Evolutionary conservation across 2,329 filamentous ascomycete species (phyloP), one percentile per base, ranked within the genome.

Genomic region (Aquanectria penicillioides): DNA sequence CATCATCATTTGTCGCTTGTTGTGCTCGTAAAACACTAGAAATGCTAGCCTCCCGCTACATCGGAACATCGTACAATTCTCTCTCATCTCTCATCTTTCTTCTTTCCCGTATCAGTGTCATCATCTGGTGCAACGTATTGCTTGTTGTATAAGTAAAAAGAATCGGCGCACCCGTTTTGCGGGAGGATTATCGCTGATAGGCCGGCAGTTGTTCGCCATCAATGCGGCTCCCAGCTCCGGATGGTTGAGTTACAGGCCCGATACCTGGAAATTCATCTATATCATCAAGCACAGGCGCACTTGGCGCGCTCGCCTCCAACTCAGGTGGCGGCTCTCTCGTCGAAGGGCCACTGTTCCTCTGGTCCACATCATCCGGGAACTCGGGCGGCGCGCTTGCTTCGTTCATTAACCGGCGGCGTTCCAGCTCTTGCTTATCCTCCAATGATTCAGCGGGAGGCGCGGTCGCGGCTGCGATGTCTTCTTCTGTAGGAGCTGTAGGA

Each of bases 341-440:
- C 5, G 73, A 73, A 4, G 73, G 62, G 4, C 69, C 65, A 25
- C 69, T 72, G 9, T 68, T 68, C 34, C 70, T 72, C 25, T 73
- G 68, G 17, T 81, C 78, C 58, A 79, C 80, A 62, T 87, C 85
- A 5, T 83, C 80, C 0, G 83, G 83, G 38, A 86, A 83, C 10
- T 83, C 80, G 4, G 83, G 83, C 5, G 89, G 89, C 8, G 86
- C 85, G 71, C 88, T 90, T 7, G 85, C 86, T 68, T 90, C 83
- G 48, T 81, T 78, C 59, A 90, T 78, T n/a, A 92, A 74, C 31
- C 88, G 80, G 54, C 79, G 83, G 17, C 88, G 81, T 71, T 94
- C 90, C 6, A 93, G 78, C 71, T 96, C 92, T 66, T 89, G 87
- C 73, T 96, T 95, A 73, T 96, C 94, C 53, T 95, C 91, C 12